A percentile compares a stretch with the other conserved stretches of the same genome.
Conservation (phyloP, 169 alveolate genomes). For the Cryptosporidium meleagridis region DNA sequence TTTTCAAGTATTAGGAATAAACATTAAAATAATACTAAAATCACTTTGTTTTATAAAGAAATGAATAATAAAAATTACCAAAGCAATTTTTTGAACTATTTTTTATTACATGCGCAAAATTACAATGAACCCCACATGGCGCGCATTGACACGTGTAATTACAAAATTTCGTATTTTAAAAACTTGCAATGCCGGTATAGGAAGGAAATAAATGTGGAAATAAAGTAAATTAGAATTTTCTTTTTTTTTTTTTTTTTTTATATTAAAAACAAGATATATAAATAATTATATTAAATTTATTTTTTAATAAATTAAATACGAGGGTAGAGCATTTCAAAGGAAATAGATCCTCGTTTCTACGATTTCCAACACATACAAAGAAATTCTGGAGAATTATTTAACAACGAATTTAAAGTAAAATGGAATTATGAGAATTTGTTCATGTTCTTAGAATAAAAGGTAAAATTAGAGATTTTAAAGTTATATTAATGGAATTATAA, state of each 20-base stretch:
- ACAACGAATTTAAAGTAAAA: background rate
- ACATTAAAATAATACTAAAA: background rate
- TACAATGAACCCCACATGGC: constrained; percentile 69
- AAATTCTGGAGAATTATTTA: background rate
- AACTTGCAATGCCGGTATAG: constrained; percentile 31
- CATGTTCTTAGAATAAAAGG: background rate
- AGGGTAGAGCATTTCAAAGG: background rate
- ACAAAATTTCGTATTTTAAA: background rate
- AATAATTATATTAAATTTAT: background rate
- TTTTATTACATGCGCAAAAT: constrained; percentile 56
- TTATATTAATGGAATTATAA: background rate
- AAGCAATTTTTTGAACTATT: constrained; percentile 16
- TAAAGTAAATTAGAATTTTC: background rate
- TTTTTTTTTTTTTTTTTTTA: background rate
- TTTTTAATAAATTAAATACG: background rate
- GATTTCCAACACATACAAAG: background rate
- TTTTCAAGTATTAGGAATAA: background rate
- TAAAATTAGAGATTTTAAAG: background rate
- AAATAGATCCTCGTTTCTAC: background rate
- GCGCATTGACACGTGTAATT: constrained; percentile 48
- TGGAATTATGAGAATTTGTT: background rate
- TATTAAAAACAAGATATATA: background rate
- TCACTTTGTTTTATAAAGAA: background rate
- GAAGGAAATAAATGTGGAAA: constrained; percentile 16
- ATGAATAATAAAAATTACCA: background rate